phyloP scores from a whole-genome alignment of 257 asterid genomes.

The Solanum clarkiae region DNA sequence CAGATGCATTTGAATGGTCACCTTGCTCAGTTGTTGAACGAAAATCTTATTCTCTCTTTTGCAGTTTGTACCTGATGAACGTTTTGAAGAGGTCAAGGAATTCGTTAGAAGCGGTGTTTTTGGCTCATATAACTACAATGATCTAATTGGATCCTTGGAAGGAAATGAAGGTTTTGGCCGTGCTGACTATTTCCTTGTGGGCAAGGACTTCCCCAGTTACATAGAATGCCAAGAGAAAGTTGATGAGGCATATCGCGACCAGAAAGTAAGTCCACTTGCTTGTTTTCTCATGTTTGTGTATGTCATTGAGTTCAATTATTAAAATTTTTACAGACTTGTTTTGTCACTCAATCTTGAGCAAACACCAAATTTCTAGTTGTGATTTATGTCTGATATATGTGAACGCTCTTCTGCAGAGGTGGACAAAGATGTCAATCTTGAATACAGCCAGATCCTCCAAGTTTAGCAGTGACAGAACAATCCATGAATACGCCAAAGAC shows the following conservation, averaged over 20 bases:
- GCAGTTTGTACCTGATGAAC: constrained; percentile 63
- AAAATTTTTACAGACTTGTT: not conserved
- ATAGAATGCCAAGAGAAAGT: constrained; percentile 83
- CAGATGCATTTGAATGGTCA: not conserved
- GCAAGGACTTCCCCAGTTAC: constrained; percentile 84
- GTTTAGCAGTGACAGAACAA: constrained; percentile 87
- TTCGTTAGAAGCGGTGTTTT: constrained; percentile 62
- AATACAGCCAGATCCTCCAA: constrained; percentile 71
- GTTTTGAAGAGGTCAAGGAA: constrained; percentile 59
- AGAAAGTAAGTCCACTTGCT: constrained; percentile 25
- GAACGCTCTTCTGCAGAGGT: constrained; percentile 33
- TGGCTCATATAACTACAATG: constrained; percentile 46
- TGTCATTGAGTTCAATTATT: not conserved
- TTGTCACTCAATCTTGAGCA: not conserved
- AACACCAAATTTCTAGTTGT: not conserved
- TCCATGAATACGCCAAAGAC: constrained; percentile 66
- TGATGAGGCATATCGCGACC: constrained; percentile 65
- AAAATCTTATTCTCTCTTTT: not conserved
- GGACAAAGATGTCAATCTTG: constrained; percentile 84
- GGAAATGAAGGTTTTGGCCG: constrained; percentile 79
- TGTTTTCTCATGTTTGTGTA: not conserved
- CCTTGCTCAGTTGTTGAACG: not conserved
- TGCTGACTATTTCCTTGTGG: constrained; percentile 83
- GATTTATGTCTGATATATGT: not conserved
- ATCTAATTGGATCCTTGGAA: constrained; percentile 64